phyloP scores from a whole-genome alignment of 306 rosid species.

The Trifolium repens region DNA sequence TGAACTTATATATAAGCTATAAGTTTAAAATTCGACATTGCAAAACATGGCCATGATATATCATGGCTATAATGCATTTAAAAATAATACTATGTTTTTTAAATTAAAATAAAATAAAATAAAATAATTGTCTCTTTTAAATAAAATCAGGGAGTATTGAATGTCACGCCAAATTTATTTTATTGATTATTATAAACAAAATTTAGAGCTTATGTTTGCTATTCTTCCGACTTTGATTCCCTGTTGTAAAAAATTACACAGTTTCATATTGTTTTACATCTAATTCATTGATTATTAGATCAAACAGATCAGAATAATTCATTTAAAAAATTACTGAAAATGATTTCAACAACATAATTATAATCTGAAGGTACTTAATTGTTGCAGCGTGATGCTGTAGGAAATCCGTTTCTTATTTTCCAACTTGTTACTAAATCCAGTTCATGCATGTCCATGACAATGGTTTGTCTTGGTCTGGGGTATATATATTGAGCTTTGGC shows the following conservation, averaged over 20 bases:
- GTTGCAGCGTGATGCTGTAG: too few relatives aligned
- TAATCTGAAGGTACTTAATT: too few relatives aligned
- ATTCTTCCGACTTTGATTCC: neutral
- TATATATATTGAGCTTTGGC: neutral
- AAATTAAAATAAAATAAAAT: neutral
- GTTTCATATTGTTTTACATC: too few relatives aligned
- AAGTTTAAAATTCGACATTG: too few relatives aligned
- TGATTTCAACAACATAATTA: too few relatives aligned
- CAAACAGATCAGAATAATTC: too few relatives aligned
- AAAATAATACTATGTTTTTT: neutral
- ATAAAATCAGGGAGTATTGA: neutral
- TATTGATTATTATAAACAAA: neutral
- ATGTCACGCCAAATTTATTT: slow-evolving; percentile 1
- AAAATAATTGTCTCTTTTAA: neutral
- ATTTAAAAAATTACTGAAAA: too few relatives aligned
- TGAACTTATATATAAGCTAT: too few relatives aligned
- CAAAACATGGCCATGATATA: too few relatives aligned
- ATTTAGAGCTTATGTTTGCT: neutral
- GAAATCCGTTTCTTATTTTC: neutral
- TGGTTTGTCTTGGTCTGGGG: neutral
- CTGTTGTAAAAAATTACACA: too few relatives aligned
- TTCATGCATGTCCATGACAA: neutral
- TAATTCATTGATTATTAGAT: too few relatives aligned
- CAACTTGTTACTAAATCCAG: neutral
- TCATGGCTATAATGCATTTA: neutral